Conservation (phyloP, 345 rosid genomes). For the Aquilaria malaccensis region DNA sequence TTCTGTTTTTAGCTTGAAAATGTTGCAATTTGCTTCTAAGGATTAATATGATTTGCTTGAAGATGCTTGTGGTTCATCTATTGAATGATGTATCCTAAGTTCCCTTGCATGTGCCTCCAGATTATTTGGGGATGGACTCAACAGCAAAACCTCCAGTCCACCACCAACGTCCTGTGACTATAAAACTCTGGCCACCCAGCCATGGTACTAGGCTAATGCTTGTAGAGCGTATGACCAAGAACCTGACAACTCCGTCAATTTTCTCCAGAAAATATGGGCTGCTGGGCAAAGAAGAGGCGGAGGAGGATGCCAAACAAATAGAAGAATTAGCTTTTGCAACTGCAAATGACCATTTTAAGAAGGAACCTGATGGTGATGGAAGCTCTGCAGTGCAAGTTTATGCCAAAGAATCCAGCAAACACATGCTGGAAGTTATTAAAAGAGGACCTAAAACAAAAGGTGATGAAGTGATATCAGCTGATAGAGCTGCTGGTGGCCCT, state of each 20-base stretch:
- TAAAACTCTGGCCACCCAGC: slow-evolving; percentile 91
- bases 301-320: slow-evolving; percentile 58
- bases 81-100: no score
- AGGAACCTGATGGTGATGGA: slow-evolving; percentile 92
- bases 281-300: slow-evolving; percentile 61
- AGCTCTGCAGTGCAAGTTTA: slow-evolving; percentile 82
- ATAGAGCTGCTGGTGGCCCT: slow-evolving; percentile 15
- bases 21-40: no score
- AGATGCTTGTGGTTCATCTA: no score
- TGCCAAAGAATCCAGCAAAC: slow-evolving; percentile 85
- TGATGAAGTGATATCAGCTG: slow-evolving; percentile 20
- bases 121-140: slow-evolving; percentile 43
- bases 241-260: slow-evolving; percentile 66
- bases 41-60: no score
- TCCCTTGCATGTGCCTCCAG: slow-evolving; percentile 22
- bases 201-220: slow-evolving; percentile 75
- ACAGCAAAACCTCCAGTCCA: slow-evolving; percentile 26
- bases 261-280: slow-evolving; percentile 77
- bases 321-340: slow-evolving; percentile 59
- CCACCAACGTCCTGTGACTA: slow-evolving; percentile 30
- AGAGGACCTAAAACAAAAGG: slow-evolving; percentile 50
- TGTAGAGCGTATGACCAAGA: slow-evolving; percentile 62
- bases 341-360: slow-evolving; percentile 62
- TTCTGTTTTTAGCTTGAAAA: no score
- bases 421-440: slow-evolving; percentile 72